Evolutionary conservation across 2,329 filamentous ascomycete species (phyloP), one percentile per base, ranked within the genome.

Genomic region (Epichloe festucae): DNA sequence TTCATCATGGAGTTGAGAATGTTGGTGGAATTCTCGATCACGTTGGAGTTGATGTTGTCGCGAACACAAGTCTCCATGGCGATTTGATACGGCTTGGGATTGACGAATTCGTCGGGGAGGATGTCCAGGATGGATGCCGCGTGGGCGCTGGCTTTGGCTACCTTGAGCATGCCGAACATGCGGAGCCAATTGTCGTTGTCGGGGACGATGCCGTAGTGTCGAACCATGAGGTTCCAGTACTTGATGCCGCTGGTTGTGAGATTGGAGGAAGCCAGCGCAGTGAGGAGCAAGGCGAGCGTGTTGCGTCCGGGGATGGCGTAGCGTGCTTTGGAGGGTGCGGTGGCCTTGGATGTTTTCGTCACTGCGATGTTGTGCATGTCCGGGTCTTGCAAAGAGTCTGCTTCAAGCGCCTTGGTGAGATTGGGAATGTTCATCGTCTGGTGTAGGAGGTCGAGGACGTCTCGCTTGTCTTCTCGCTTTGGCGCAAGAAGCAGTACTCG

Each of bases 381-480:
- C 7, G 53, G 43, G 46, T 63, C 57, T 31, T 57, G 23, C 14
- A 57, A 53, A 8, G 54, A 46, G 39, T 62, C 55, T n/a, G 47
- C 45, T 21, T 52, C 56, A 5, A 55, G 51, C 27, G 57, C 66
- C 60, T 57, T 73, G 58, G 65, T 73, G 57, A 71, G 62, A 49
- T 80, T 78, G 36, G 84, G 79, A 42, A 95, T 77, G 46, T 80
- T 77, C 81, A 91, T 90, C 1, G 89, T 87, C 67, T 95, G 84
- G 57, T 89, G 77, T n/a, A 94, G 68, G 19, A 96, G 72, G 40
- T 79, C 78, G 21, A 95, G 75, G 2, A 95, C 73, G 59, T 88
- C 80, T 55, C 85, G 79, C 65, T 77, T 82, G 58, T 93, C 83
- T 48, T 73, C 67, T 12, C 55, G 57, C 17, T 77, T 71, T 11